phyloP scores from a whole-genome alignment of 225 moss, liverwort and hornwort genomes.

The Polytrichum formosum region DNA sequence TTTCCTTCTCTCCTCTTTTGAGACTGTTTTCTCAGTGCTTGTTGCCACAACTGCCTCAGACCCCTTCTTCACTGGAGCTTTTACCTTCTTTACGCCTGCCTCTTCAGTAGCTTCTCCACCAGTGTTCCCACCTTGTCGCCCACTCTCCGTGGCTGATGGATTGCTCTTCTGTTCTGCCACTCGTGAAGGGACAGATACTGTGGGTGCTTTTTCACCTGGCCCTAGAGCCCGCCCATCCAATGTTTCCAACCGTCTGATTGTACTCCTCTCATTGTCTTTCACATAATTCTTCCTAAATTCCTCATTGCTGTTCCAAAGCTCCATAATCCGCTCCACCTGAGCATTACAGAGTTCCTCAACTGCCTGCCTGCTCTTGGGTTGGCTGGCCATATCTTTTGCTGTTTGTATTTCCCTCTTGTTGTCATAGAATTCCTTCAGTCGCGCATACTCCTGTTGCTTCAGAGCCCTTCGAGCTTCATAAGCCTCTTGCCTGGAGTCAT shows the following conservation, averaged over 20 bases:
- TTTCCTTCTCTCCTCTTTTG: constrained; percentile 7
- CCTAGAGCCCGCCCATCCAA: constrained; percentile 73
- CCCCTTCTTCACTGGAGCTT: neutral
- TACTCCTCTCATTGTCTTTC: constrained; percentile 79
- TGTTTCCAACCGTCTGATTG: constrained; percentile 53
- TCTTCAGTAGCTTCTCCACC: constrained; percentile 3
- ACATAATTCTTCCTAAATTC: constrained; percentile 61
- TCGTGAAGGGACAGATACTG: constrained; percentile 10
- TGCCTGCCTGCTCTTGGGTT: constrained; percentile 42
- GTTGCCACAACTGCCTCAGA: neutral
- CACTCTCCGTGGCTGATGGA: constrained; percentile 5
- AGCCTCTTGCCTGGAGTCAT: constrained; percentile 60
- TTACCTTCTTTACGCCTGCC: constrained; percentile 3
- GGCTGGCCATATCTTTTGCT: constrained; percentile 40
- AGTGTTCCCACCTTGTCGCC: constrained; percentile 8
- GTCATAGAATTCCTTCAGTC: constrained; percentile 43
- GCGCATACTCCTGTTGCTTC: constrained; percentile 32
- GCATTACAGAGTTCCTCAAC: constrained; percentile 64
- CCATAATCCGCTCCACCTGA: constrained; percentile 67
- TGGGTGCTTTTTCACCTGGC: constrained; percentile 62
- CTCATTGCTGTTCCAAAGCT: constrained; percentile 53
- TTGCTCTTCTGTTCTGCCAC: neutral
- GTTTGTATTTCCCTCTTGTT: constrained; percentile 49
- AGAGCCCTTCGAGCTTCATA: constrained; percentile 37
- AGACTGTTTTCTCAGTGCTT: constrained; percentile 5